A percentile compares a stretch with the other conserved stretches of the same genome.
phyloP scores from a whole-genome alignment of 345 rosid species.

The Rhizophora mangle region DNA sequence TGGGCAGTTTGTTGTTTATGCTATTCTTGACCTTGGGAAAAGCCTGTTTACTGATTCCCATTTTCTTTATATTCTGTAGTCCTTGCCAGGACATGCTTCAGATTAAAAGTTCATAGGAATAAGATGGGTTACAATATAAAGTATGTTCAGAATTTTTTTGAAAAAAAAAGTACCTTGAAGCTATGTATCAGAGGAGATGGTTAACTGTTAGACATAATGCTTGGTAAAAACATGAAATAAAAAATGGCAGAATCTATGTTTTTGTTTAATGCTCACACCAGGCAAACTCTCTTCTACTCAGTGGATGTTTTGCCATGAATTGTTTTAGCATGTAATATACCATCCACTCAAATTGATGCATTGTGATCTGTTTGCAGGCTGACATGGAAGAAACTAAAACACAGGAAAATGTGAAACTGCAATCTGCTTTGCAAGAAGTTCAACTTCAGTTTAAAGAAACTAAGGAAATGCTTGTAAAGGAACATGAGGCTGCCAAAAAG shows the following conservation, averaged over 20 bases:
- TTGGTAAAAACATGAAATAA: not conserved
- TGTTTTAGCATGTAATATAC: not conserved
- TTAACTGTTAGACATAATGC: not conserved
- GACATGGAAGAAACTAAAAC: conserved; percentile 93
- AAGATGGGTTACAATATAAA: too few species aligned
- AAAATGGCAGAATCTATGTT: not conserved
- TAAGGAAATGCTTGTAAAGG: conserved; percentile 67
- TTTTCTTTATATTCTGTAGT: conserved; percentile 1
- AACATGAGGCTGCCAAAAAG: conserved; percentile 65
- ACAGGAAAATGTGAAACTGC: conserved; percentile 79
- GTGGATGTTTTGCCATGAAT: not conserved
- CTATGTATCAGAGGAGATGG: not conserved
- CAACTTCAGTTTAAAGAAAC: conserved; percentile 84
- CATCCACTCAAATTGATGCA: not conserved
- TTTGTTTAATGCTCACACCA: not conserved
- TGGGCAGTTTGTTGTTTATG: not conserved
- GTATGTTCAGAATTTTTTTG: too few species aligned
- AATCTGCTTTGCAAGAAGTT: conserved; percentile 75
- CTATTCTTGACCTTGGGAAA: not conserved
- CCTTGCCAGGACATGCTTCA: not conserved
- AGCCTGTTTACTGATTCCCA: not conserved
- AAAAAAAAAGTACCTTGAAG: not conserved
- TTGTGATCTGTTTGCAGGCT: conserved; percentile 41
- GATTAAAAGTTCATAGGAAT: too few species aligned
- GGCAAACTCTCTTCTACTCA: not conserved